Evolutionary conservation across 106 monocot genomes (phyloP).

Genomic region (Acanthochlamys bracteata): DNA sequence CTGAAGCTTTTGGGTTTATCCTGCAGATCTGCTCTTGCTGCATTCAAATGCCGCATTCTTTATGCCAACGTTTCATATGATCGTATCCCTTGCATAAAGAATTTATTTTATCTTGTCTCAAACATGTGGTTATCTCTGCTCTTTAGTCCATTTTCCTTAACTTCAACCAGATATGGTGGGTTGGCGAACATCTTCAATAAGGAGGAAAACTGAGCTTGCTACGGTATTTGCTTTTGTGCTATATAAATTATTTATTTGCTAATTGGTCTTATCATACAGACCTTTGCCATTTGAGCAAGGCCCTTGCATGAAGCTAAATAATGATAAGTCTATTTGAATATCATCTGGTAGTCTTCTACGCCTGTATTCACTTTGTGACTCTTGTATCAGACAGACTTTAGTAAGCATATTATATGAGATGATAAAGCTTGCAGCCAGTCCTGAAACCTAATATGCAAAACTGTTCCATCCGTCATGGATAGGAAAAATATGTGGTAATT

Average conservation of each 20-base stretch:
- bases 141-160: conserved; percentile 28
- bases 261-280: too few relatives aligned
- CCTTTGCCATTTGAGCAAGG: too few relatives aligned
- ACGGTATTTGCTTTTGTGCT: conserved; percentile 40
- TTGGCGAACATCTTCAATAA: conserved; percentile 96
- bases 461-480: too few relatives aligned
- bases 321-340: too few relatives aligned
- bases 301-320: too few relatives aligned
- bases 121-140: background rate
- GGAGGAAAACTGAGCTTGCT: conserved; percentile 77
- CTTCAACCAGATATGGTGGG: conserved; percentile 82
- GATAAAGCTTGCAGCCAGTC: too few relatives aligned
- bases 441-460: too few relatives aligned
- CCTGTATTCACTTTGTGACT: too few relatives aligned
- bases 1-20: background rate
- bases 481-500: too few relatives aligned
- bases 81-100: conserved; percentile 55
- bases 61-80: conserved; percentile 99
- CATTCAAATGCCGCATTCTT: conserved; percentile 56
- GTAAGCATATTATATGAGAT: too few relatives aligned
- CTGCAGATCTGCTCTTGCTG: conserved; percentile 76
- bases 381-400: too few relatives aligned
- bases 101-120: background rate
- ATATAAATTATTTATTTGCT: background rate
- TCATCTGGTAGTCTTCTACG: too few relatives aligned